Evolutionary conservation across 23 red algal species (phyloP), one percentile per base, ranked within the genome.

Genomic region (Gracilariopsis chorda): DNA sequence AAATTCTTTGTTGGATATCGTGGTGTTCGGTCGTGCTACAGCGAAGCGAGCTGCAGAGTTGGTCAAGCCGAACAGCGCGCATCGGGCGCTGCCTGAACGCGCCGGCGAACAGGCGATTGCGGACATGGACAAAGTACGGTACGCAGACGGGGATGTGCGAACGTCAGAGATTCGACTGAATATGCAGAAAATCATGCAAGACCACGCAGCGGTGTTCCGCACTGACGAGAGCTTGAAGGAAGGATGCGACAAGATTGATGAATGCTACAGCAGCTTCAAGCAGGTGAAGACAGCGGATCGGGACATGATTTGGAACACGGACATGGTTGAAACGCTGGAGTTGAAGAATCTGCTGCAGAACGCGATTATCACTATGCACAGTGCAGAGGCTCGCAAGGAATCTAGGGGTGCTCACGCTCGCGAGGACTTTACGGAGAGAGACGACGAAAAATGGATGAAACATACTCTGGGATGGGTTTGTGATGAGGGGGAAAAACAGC

Each of bases 171-270:
- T 98, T 74, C 92, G 96, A 32, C 65, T 92, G 14, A 36, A 81
- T 20, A 98, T 98, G 96, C 96, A 98, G 61, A 92, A 90, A 40
- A 75, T 85, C 33, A 98, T 98, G 96, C 96, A 98, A 74, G 75
- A 95, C 24, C 87, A 98, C 60, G 92, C 92, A 29, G 92, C 88
- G 14, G 96, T 98, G 35, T 98, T 98, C 77, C 96, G 96, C 45
- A 90, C 88, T 1, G 36, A 92, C 13, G 69, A 95, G 11, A 91
- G 85, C 14, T 74, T 98, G 48, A 77, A 60, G 65, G 78, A 95
- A 57, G 96, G 96, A 8, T 95, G 92, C 71, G 67, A 95, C 25
- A 52, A 76, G 81, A 92, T 98, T 21, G 92, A 98, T 75, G 92
- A 95, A 14, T 69, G 75, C 20, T 98, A 98, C 74, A 64, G 51